Evolutionary conservation across 176 grass and related monocot species (phyloP).

Genomic region (Rhipidocladum racemiflorum): DNA sequence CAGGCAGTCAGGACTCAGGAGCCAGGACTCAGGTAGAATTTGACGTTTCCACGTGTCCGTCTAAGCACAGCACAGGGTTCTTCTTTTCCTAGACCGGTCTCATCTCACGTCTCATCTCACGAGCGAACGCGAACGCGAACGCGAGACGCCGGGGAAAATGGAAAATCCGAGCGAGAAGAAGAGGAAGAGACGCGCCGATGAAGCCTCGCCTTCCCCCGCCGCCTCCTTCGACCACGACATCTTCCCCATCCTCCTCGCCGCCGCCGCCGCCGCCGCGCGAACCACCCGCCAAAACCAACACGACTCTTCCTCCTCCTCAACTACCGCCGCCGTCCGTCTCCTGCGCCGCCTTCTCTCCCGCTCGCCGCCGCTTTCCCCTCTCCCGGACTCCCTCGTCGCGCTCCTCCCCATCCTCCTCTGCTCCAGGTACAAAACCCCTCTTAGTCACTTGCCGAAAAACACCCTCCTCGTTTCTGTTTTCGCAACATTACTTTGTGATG

Average conservation of each 20-base stretch:
- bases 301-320: not conserved
- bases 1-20: too few species aligned
- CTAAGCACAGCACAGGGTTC: not conserved
- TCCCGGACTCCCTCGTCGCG: slow-evolving; percentile 30
- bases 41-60: not conserved
- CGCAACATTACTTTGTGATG: not conserved
- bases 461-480: not conserved
- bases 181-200: slow-evolving; percentile 8
- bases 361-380: slow-evolving; percentile 4
- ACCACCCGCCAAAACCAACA: not conserved
- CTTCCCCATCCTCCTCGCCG: slow-evolving; percentile 42
- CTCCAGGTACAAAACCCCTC: slow-evolving; percentile 28
- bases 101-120: not conserved
- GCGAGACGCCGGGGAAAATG: not conserved
- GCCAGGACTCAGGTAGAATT: too few species aligned
- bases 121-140: too few species aligned
- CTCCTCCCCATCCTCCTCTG: slow-evolving; percentile 38
- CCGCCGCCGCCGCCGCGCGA: slow-evolving; percentile 18
- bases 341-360: slow-evolving; percentile 33
- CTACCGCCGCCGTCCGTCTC: slow-evolving; percentile 13
- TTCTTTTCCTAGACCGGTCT: too few species aligned
- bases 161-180: slow-evolving; percentile 17
- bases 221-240: slow-evolving; percentile 27
- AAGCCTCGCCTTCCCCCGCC: not conserved
- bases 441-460: not conserved